Conservation (phyloP, 2,329 filamentous ascomycete species). For the Pseudopithomyces chartarum region DNA sequence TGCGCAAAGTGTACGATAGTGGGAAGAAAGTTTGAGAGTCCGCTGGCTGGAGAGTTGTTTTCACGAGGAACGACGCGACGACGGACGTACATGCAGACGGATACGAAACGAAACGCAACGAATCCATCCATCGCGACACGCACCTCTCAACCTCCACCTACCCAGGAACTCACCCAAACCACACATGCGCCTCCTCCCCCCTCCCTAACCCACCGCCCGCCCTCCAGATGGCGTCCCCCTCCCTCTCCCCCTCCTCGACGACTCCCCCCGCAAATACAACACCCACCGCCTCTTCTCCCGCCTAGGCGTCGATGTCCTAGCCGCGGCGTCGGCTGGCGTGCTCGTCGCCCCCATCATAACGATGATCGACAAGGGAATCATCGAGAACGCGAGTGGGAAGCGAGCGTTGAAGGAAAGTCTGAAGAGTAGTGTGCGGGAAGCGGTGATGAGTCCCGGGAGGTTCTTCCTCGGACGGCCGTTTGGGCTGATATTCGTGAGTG, state of each 20-base stretch:
- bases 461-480: slow-evolving; percentile 70
- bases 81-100: too few relatives aligned
- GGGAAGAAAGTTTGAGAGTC: too few relatives aligned
- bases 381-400: slow-evolving; percentile 79
- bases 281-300: slow-evolving; percentile 72
- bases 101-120: too few relatives aligned
- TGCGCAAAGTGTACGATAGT: too few relatives aligned
- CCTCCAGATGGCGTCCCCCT: neutral
- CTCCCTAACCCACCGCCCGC: slow-evolving; percentile 9
- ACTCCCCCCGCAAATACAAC: slow-evolving; percentile 63
- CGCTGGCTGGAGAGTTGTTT: too few relatives aligned
- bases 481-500: slow-evolving; percentile 61
- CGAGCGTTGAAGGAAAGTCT: slow-evolving; percentile 65
- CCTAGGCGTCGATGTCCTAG: slow-evolving; percentile 69
- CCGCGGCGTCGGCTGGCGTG: slow-evolving; percentile 72
- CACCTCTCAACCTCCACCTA: too few relatives aligned
- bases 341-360: slow-evolving; percentile 84
- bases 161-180: too few relatives aligned
- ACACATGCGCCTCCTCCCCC: neutral
- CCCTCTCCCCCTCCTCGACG: slow-evolving; percentile 2
- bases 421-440: slow-evolving; percentile 59
- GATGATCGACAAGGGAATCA: slow-evolving; percentile 81
- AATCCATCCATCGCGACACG: too few relatives aligned
- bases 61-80: too few relatives aligned
- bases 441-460: slow-evolving; percentile 64